Percentiles rank a stretch among this genome's conserved stretches.
Conservation (phyloP, 2,329 filamentous ascomycete species). For the Metarhizium album region DNA sequence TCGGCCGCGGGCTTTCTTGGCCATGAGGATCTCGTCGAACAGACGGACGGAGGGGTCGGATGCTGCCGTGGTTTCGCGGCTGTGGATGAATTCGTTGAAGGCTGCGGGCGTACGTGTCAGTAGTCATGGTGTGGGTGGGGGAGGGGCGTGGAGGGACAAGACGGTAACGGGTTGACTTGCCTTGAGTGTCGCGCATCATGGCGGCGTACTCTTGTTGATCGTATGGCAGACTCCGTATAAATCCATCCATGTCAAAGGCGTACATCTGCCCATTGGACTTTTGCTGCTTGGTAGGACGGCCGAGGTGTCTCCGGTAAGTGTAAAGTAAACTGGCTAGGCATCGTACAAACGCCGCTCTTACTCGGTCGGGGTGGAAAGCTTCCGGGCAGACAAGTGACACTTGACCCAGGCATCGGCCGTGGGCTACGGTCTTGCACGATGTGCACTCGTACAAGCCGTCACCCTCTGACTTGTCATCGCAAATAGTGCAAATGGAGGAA, state of each 20-base stretch:
- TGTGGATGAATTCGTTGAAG: slow-evolving; percentile 79
- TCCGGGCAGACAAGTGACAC: slow-evolving; percentile 53
- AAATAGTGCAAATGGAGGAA: slow-evolving; percentile 56
- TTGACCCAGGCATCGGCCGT: slow-evolving; percentile 50
- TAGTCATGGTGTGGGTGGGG: background rate
- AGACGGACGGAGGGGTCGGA: slow-evolving; percentile 58
- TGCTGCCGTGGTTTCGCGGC: slow-evolving; percentile 56
- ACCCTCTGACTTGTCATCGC: slow-evolving; percentile 60
- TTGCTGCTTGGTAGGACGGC: slow-evolving; percentile 48
- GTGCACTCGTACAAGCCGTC: slow-evolving; percentile 68
- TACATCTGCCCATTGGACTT: slow-evolving; percentile 49
- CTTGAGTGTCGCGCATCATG: slow-evolving; percentile 58
- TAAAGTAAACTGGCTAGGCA: slow-evolving; percentile 56
- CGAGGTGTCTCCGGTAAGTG: slow-evolving; percentile 54
- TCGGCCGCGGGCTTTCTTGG: slow-evolving; percentile 60
- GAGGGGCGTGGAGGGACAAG: no score
- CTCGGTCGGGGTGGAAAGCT: slow-evolving; percentile 51
- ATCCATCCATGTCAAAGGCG: slow-evolving; percentile 55
- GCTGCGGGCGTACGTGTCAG: slow-evolving; percentile 14
- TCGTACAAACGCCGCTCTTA: slow-evolving; percentile 53
- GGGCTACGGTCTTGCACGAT: slow-evolving; percentile 48
- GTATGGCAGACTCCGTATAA: slow-evolving; percentile 52
- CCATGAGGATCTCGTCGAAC: slow-evolving; percentile 76
- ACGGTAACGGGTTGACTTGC: slow-evolving; percentile 27
- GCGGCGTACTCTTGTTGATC: slow-evolving; percentile 54